Evolutionary conservation across 106 monocot genomes (phyloP), one percentile per base, ranked within the genome.

Genomic region (Amphibolis antarctica): DNA sequence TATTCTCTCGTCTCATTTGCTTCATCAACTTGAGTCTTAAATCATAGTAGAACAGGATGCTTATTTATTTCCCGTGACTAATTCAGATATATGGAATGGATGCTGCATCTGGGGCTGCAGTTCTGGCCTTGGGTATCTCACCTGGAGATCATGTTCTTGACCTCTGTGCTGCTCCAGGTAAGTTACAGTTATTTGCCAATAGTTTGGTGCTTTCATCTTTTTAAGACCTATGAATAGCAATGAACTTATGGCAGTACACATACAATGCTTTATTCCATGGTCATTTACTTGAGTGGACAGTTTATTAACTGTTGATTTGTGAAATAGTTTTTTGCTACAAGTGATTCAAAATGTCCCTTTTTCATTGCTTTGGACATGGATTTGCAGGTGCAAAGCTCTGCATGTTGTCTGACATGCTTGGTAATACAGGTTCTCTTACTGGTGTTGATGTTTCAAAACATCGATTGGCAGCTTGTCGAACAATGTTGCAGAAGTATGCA

Each of bases 71-170:
- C n/a, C n/a, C n/a, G n/a, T n/a, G n/a, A n/a, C n/a, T n/a, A n/a
- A n/a, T 57, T 43, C 75, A 98, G 98, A 98, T 98, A 28, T 98
- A 88, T 69, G 98, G 98, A 72, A 90, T 98, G 66, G 90, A 98
- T 91, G 98, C 87, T 25, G 86, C 98, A 63, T 98, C 98, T 28
- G 98, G 98, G 54, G 98, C 98, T 59, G 91, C 98, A 59, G 85
- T 91, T 51, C 46, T 74, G 48, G 87, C 91, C 20, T 72, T 91
- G 65, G 65, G 79, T 74, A 80, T 85, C 71, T 69, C 64, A 53
- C 69, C 58, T 42, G 98, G 91, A 53, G 91, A 98, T 76, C 91
- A 98, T 77, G 78, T 98, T 64, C 98, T 98, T 71, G 98, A 98
- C 73, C 66, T 98, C 5, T 98, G 98, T 76, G 80, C 85, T 46